Evolutionary conservation across 352 stramenopile genomes (phyloP), one percentile per base, ranked within the genome.

Genomic region (Blastocystis sp.): DNA sequence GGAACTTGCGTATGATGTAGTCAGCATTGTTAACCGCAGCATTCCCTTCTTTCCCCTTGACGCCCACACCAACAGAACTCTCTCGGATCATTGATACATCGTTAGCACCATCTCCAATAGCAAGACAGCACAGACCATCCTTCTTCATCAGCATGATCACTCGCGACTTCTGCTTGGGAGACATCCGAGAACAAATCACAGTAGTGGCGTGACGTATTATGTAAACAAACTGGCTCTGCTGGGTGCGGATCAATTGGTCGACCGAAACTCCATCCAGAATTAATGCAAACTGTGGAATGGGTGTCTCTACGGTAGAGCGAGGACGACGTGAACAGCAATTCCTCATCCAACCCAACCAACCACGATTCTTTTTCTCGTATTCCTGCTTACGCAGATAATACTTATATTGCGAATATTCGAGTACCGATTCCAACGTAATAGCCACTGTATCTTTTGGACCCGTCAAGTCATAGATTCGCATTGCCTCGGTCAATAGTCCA

Each of bases 31-130:
- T 99, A 7, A 99, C 97, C 20, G 97, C 97, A 87, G 99, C 96
- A 91, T 98, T 96, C n/a, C 97, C 97, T 92, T 99, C 97, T 87
- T 98, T 94, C 16, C 97, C 97, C 30, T 94, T 98, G 91, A 99
- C 99, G 18, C 97, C 97, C 53, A 99, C 94, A 65, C 97, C 97
- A 70, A 99, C 96, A 90, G 99, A 96, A 13, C 97, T 97, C 91
- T 98, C 96, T 90, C 98, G 96, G 90, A 99, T 99, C 97, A 99
- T 99, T 43, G 95, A 96, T 55, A 99, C 97, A 88, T 99, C 97
- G 91, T 99, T 99, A 34, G 97, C 97, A 18, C 97, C 97, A 92
- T 99, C 97, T 24, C 97, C 97, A 90, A 99, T 98, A 5, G 96
- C 94, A 20, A 99, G 93, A 37, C 59, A 76, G 64, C 59, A 73